Conservation (phyloP, 2,329 filamentous ascomycete species). For the Xylaria sp. region DNA sequence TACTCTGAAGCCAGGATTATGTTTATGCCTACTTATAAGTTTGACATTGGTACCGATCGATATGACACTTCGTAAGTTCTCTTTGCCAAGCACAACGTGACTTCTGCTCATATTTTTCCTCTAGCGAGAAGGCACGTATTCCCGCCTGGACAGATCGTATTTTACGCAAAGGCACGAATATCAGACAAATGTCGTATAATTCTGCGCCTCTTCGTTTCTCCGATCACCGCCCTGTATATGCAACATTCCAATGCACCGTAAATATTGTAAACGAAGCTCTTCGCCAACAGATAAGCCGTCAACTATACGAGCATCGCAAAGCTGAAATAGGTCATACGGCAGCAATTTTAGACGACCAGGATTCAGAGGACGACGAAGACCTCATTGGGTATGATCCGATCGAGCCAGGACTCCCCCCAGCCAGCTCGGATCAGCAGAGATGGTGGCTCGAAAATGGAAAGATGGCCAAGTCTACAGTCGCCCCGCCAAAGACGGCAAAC, state of each 20-base stretch:
- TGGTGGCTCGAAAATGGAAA: conserved; percentile 79
- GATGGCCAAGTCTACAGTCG: conserved; percentile 78
- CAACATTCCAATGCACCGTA: conserved; percentile 85
- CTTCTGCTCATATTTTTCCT: conserved; percentile 47
- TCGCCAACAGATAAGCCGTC: conserved; percentile 77
- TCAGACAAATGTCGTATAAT: conserved; percentile 85
- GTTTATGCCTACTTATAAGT: conserved; percentile 96
- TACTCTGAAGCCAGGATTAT: conserved; percentile 91
- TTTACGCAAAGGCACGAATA: conserved; percentile 83
- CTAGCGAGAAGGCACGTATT: conserved; percentile 88
- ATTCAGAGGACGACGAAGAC: conserved; percentile 82
- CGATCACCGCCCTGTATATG: conserved; percentile 95
- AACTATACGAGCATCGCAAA: conserved; percentile 78
- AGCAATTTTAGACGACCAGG: conserved; percentile 65
- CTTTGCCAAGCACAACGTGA: neutral
- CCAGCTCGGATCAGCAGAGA: conserved; percentile 74
- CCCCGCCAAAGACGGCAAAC: conserved; percentile 66
- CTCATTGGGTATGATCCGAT: conserved; percentile 84
- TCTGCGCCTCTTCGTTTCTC: conserved; percentile 87
- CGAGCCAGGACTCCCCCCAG: conserved; percentile 77
- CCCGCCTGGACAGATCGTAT: conserved; percentile 98
- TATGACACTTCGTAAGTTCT: conserved; percentile 86
- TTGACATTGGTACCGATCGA: conserved; percentile 84
- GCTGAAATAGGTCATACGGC: conserved; percentile 73
- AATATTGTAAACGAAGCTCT: conserved; percentile 80